Percentiles rank a stretch among this genome's conserved stretches.
Evolutionary conservation across 2,329 filamentous ascomycete species (phyloP).

Genomic region (Diaporthe longicolla): DNA sequence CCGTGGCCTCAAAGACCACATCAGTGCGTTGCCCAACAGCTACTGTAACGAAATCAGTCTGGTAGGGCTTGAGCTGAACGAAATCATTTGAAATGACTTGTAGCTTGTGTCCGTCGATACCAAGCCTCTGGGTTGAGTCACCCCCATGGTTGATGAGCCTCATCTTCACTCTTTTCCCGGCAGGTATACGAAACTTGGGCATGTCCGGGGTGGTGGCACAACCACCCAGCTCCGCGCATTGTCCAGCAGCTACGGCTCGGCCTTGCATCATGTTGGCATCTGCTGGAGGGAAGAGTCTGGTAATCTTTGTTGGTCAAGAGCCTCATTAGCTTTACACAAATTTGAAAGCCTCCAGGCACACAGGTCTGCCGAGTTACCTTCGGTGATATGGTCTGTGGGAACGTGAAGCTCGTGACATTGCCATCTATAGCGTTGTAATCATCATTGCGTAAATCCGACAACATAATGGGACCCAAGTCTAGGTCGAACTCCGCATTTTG

Average conservation of each 20-base stretch:
- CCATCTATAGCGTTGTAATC: slow-evolving; percentile 4
- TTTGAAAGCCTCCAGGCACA: neutral
- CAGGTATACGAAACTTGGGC: neutral
- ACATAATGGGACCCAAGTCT: slow-evolving; percentile 1
- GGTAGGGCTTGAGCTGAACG: neutral
- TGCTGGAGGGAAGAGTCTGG: slow-evolving; percentile 3
- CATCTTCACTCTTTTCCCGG: slow-evolving; percentile 1
- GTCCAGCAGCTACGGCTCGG: neutral
- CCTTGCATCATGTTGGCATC: slow-evolving; percentile 15
- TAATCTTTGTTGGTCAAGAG: neutral
- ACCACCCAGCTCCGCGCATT: neutral
- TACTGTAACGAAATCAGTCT: slow-evolving; percentile 11
- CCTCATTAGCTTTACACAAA: neutral
- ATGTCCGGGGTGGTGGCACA: slow-evolving; percentile 3
- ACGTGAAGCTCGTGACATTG: slow-evolving; percentile 1
- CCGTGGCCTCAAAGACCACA: neutral
- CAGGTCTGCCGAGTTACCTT: neutral
- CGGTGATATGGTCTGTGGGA: slow-evolving; percentile 2
- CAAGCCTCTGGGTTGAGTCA: slow-evolving; percentile 10
- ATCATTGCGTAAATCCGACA: slow-evolving; percentile 4
- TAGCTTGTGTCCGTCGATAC: slow-evolving; percentile 10
- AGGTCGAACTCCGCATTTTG: neutral
- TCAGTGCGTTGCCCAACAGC: slow-evolving; percentile 5
- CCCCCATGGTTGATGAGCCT: slow-evolving; percentile 6
- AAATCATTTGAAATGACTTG: neutral